These are phyloP conservation scores for Trypanosoma platydactyli DNA, from an alignment of 208 protist species.

Conservation along the genomic window DNA sequence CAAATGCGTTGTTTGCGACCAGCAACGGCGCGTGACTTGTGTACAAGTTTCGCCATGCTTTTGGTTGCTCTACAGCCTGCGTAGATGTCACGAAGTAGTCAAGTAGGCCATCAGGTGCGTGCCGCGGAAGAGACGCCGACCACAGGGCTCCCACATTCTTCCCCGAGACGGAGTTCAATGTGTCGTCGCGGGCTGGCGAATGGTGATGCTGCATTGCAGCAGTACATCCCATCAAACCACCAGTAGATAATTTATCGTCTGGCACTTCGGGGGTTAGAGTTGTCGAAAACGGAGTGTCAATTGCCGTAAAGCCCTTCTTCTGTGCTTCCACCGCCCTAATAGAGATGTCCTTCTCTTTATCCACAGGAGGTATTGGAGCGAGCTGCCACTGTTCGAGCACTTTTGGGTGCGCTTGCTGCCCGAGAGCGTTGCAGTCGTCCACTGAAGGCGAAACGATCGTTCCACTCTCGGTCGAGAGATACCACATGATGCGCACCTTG, in stretches of 20 bases:
- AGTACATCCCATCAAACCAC: no score
- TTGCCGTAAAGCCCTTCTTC: no score
- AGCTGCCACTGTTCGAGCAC: not conserved
- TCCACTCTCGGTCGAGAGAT: slow-evolving; percentile 22
- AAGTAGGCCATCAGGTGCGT: slow-evolving; percentile 19
- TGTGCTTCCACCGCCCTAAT: no score
- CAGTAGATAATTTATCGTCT: not conserved
- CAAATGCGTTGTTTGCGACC: not conserved
- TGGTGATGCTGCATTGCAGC: not conserved
- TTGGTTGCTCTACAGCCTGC: slow-evolving; percentile 26
- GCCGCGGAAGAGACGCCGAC: slow-evolving; percentile 14
- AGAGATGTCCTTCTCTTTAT: no score
- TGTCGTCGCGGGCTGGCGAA: not conserved
- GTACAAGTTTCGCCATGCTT: slow-evolving; percentile 42
- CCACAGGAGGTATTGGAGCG: no score
- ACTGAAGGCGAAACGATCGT: slow-evolving; percentile 12
- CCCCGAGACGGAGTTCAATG: not conserved
- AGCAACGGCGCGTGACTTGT: slow-evolving; percentile 36
- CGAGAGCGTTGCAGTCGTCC: slow-evolving; percentile 1
- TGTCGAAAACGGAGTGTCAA: not conserved
- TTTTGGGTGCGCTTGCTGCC: not conserved
- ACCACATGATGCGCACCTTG: slow-evolving; percentile 43
- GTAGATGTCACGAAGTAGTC: slow-evolving; percentile 44
- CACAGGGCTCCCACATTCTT: slow-evolving; percentile 1
- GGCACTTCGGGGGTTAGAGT: not conserved